Percentiles rank a stretch among this genome's conserved stretches.
These are phyloP conservation scores for Scenedesmus sp. DNA, from an alignment of 163 green algal genomes.

Conservation along the genomic window DNA sequence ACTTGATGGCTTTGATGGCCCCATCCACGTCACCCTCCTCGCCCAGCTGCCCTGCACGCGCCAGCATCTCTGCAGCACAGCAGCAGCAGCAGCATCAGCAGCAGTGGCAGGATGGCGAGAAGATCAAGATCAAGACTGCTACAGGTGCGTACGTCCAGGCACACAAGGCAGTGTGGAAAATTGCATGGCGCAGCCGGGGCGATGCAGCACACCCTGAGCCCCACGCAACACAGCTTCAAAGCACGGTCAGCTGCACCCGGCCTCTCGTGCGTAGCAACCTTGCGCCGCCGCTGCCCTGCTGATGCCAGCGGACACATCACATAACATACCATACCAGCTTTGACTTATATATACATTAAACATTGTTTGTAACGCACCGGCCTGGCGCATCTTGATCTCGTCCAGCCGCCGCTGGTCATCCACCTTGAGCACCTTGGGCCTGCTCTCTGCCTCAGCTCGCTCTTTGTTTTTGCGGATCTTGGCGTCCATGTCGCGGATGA, in stretches of 20 bases:
- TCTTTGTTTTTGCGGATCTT: slow-evolving; percentile 88
- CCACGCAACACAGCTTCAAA: too few species aligned
- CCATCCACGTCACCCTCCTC: slow-evolving; percentile 87
- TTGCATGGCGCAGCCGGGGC: too few species aligned
- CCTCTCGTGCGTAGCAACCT: too few species aligned
- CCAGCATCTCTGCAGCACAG: slow-evolving; percentile 62
- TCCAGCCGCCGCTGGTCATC: slow-evolving; percentile 78
- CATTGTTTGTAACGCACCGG: slow-evolving; percentile 54
- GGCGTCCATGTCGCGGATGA: slow-evolving; percentile 87
- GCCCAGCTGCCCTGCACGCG: slow-evolving; percentile 44
- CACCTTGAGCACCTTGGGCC: slow-evolving; percentile 66
- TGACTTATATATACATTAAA: too few species aligned
- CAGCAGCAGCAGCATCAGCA: background rate
- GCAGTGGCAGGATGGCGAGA: background rate
- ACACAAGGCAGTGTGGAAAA: too few species aligned
- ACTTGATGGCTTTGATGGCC: slow-evolving; percentile 70
- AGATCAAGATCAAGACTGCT: too few species aligned
- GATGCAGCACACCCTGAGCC: too few species aligned
- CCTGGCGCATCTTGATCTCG: slow-evolving; percentile 71
- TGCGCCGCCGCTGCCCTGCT: background rate
- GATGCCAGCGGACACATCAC: background rate
- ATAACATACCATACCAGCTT: too few species aligned
- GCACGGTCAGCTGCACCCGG: too few species aligned
- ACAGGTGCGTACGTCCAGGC: too few species aligned
- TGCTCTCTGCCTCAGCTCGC: slow-evolving; percentile 80